Evolutionary conservation across 441 rosid species (phyloP).

Genomic region (Euphorbia celastroides): DNA sequence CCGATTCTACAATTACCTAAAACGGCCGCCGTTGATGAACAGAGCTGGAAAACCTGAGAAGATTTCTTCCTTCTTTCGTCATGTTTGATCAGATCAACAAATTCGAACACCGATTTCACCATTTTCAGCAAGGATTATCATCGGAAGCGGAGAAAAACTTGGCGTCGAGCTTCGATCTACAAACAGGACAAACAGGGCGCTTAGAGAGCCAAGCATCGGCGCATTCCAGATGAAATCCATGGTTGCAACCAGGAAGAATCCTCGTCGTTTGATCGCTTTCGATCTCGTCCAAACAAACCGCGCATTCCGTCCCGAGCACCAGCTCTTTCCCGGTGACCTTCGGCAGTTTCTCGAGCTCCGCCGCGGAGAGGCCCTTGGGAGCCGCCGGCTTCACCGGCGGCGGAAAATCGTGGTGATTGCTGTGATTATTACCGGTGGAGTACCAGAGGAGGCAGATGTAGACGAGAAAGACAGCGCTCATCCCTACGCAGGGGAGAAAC

Average conservation of each 20-base stretch:
- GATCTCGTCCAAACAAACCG: slow-evolving; percentile 75
- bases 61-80: too few relatives aligned
- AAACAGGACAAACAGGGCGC: slow-evolving; percentile 64
- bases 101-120: background rate
- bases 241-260: slow-evolving; percentile 75
- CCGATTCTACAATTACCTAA: slow-evolving; percentile 1
- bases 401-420: slow-evolving; percentile 5
- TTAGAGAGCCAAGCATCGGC: slow-evolving; percentile 72
- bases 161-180: slow-evolving; percentile 45
- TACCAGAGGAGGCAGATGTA: slow-evolving; percentile 55
- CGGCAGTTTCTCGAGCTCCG: slow-evolving; percentile 63
- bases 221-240: slow-evolving; percentile 72
- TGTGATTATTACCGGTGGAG: slow-evolving; percentile 17
- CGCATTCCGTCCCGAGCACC: slow-evolving; percentile 59
- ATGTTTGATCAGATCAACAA: too few relatives aligned
- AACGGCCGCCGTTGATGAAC: background rate
- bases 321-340: slow-evolving; percentile 58
- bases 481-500: slow-evolving; percentile 59
- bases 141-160: slow-evolving; percentile 10
- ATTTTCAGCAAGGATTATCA: slow-evolving; percentile 16
- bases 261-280: slow-evolving; percentile 48
- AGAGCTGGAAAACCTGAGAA: background rate
- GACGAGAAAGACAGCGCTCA: slow-evolving; percentile 49
- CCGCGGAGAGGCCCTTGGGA: slow-evolving; percentile 41
- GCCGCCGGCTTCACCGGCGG: slow-evolving; percentile 27